phyloP scores from a whole-genome alignment of 257 asterid species.

The Ophiorrhiza pumila region DNA sequence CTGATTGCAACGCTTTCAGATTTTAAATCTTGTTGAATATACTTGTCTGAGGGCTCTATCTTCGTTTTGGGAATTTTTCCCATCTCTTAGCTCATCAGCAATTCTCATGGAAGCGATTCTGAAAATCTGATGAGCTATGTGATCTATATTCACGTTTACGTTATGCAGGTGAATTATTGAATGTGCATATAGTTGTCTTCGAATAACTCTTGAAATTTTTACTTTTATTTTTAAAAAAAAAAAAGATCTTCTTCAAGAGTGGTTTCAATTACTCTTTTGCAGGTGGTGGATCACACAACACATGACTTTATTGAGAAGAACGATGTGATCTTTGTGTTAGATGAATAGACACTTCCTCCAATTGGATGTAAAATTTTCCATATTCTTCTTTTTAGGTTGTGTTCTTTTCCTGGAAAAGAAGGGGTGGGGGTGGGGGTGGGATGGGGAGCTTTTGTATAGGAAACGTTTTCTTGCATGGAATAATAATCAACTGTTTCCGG shows the following conservation, averaged over 20 bases:
- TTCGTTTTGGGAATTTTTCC: neutral
- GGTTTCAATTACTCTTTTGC: slow-evolving; percentile 14
- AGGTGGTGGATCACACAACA: slow-evolving; percentile 81
- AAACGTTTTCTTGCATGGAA: neutral
- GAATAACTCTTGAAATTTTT: too few relatives aligned
- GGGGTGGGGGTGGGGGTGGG: too few relatives aligned
- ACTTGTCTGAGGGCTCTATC: neutral
- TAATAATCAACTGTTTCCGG: neutral
- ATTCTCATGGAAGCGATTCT: neutral
- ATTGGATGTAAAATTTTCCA: neutral
- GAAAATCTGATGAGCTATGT: neutral
- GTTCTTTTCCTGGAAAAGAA: neutral
- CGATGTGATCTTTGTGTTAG: slow-evolving; percentile 42
- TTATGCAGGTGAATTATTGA: neutral
- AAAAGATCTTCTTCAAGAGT: neutral
- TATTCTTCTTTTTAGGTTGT: neutral
- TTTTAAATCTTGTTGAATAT: neutral
- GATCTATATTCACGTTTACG: neutral
- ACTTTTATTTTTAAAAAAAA: too few relatives aligned
- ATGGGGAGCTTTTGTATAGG: too few relatives aligned
- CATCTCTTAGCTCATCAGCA: neutral
- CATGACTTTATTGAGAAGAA: slow-evolving; percentile 47
- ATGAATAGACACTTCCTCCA: slow-evolving; percentile 30
- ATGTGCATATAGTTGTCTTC: neutral
- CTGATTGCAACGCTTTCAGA: neutral